Percentiles rank a stretch among this genome's conserved stretches.
Evolutionary conservation across 2,329 filamentous ascomycete genomes (phyloP).

Genomic region (Metarhizium sp.): DNA sequence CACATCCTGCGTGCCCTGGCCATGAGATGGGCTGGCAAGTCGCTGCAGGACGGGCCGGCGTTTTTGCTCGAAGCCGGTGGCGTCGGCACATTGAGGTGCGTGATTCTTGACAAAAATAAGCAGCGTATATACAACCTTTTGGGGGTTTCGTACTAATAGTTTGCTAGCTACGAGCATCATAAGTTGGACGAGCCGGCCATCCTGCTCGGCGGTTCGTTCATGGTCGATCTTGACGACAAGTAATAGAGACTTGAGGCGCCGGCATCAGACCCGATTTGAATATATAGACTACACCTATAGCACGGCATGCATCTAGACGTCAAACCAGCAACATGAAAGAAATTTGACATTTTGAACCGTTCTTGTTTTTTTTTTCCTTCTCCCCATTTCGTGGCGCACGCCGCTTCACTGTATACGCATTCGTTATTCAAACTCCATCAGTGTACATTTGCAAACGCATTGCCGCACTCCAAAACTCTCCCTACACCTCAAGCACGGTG

Average conservation of each 20-base stretch:
- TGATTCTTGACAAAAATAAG: background rate
- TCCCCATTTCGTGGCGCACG: no score
- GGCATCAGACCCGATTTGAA: background rate
- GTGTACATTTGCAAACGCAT: no score
- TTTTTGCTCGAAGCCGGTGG: slow-evolving; percentile 86
- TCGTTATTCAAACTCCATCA: no score
- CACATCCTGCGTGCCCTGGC: slow-evolving; percentile 85
- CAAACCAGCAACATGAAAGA: no score
- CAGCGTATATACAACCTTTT: no score
- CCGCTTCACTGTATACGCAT: no score
- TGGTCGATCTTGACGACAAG: slow-evolving; percentile 29
- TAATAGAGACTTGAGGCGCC: background rate
- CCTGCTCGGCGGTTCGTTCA: slow-evolving; percentile 64
- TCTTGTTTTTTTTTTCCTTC: no score
- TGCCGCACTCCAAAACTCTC: no score
- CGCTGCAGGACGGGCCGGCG: slow-evolving; percentile 63
- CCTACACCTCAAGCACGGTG: no score
- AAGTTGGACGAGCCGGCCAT: slow-evolving; percentile 72
- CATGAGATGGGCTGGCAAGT: slow-evolving; percentile 72
- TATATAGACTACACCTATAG: background rate
- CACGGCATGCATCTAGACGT: no score
- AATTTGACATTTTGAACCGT: no score
- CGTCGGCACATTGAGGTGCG: slow-evolving; percentile 66
- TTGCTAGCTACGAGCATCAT: slow-evolving; percentile 65
- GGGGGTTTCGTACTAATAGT: background rate